Percentiles rank a stretch among this genome's conserved stretches.
Evolutionary conservation across 805 yeast species (phyloP).

Genomic region (Wickerhamomyces subpelliculosus): DNA sequence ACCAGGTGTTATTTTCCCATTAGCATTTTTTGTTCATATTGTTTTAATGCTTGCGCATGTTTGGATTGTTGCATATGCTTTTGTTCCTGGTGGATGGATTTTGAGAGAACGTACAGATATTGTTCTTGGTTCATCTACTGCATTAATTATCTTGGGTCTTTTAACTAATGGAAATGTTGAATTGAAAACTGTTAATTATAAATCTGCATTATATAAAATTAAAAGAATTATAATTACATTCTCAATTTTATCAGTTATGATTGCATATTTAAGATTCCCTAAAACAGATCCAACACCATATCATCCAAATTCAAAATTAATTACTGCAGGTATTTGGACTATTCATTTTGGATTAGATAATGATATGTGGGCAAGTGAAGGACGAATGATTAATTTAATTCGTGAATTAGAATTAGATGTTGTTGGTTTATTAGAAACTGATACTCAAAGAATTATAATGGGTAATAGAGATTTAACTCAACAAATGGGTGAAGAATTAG

Average conservation of each 20-base stretch:
- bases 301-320: conserved; percentile 58
- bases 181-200: conserved; percentile 2
- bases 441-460: conserved; percentile 88
- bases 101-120: conserved; percentile 86
- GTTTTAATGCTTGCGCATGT: conserved; percentile 73
- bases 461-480: conserved; percentile 95
- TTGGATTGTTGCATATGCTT: conserved; percentile 97
- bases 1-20: conserved; percentile 46
- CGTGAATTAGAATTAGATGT: conserved; percentile 86
- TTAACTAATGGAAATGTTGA: conserved; percentile 9
- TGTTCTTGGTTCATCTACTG: conserved; percentile 52
- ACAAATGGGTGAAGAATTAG: conserved; percentile 83
- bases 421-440: conserved; percentile 85
- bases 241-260: conserved; percentile 38
- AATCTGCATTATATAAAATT: conserved; percentile 9
- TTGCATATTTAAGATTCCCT: conserved; percentile 52
- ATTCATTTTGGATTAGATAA: conserved; percentile 96
- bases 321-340: conserved; percentile 98
- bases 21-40: conserved; percentile 43
- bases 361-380: conserved; percentile 96
- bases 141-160: conserved; percentile 47
- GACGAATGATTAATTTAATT: conserved; percentile 78
- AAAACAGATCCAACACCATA: conserved; percentile 58
- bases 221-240: conserved; percentile 28
- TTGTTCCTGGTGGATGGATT: conserved; percentile 89